phyloP scores from a whole-genome alignment of 306 rosid genomes.

The Cicer pinnatifidum region DNA sequence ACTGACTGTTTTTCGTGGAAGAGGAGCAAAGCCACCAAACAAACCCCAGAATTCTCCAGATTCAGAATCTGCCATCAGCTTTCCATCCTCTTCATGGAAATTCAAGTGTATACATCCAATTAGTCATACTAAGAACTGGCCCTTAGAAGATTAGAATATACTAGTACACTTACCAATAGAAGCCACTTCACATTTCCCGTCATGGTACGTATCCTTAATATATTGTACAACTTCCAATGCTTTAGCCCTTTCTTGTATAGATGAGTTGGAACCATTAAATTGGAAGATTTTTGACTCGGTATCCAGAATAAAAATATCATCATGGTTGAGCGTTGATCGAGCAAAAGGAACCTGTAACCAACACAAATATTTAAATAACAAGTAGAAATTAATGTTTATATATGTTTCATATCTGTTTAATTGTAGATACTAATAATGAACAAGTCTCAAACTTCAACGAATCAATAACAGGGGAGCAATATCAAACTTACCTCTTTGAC shows the following conservation, averaged over 20 bases:
- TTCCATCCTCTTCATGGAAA: constrained; percentile 85
- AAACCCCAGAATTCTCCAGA: constrained; percentile 96
- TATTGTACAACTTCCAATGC: constrained; percentile 96
- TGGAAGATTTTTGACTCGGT: constrained; percentile 91
- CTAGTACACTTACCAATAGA: constrained; percentile 77
- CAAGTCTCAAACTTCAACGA: constrained; percentile 47
- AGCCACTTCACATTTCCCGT: constrained; percentile 95
- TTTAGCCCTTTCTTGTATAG: constrained; percentile 98
- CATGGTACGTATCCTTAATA: constrained; percentile 88
- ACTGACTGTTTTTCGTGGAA: constrained; percentile 75
- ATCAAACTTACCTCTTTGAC: constrained; percentile 89
- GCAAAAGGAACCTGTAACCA: constrained; percentile 78
- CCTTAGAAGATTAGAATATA: constrained; percentile 27
- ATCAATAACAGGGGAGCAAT: constrained; percentile 43
- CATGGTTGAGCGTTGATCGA: constrained; percentile 89
- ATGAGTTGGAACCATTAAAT: constrained; percentile 90
- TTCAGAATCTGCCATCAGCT: constrained; percentile 95
- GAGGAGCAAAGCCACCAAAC: constrained; percentile 99
- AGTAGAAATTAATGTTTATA: constrained; percentile 40
- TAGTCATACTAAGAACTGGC: constrained; percentile 41
- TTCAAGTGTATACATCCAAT: constrained; percentile 48
- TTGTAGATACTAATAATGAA: constrained; percentile 21
- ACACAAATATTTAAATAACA: constrained; percentile 44
- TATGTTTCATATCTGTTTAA: background rate
- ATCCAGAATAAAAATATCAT: constrained; percentile 91